A percentile compares a stretch with the other conserved stretches of the same genome.
Evolutionary conservation across 2,329 filamentous ascomycete genomes (phyloP).

Genomic region (Daldinia eschscholtzii): DNA sequence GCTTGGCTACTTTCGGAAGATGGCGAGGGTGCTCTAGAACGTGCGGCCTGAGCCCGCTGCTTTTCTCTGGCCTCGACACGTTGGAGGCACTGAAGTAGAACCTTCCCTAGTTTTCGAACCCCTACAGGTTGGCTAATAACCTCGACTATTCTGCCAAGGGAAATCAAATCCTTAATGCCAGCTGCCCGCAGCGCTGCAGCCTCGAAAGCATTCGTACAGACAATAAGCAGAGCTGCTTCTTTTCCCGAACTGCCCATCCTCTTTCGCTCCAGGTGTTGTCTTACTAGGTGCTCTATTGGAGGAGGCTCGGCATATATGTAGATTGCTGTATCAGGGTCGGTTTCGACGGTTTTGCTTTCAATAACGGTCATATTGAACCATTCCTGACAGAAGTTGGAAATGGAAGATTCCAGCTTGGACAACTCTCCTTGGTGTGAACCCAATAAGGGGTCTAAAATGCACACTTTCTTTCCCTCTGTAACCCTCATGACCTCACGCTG

Average conservation of each 20-base stretch:
- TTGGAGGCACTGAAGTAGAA: constrained; percentile 39
- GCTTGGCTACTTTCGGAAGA: neutral
- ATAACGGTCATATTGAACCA: constrained; percentile 44
- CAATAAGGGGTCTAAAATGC: constrained; percentile 33
- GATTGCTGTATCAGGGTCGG: constrained; percentile 35
- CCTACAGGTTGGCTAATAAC: constrained; percentile 46
- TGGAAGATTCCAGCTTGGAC: constrained; percentile 37
- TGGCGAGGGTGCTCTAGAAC: constrained; percentile 26
- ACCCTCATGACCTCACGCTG: constrained; percentile 50
- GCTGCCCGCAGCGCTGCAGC: constrained; percentile 43
- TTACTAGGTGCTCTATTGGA: constrained; percentile 40
- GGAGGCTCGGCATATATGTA: constrained; percentile 46
- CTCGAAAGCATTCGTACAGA: constrained; percentile 46
- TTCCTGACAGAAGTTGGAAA: constrained; percentile 34
- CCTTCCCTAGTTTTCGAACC: constrained; percentile 44
- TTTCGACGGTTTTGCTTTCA: constrained; percentile 22
- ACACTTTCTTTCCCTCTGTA: constrained; percentile 34
- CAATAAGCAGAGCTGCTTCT: constrained; percentile 42
- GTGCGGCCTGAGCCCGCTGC: neutral
- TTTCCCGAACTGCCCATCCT: constrained; percentile 25
- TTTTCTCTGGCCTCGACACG: constrained; percentile 26
- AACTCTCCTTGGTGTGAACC: constrained; percentile 9
- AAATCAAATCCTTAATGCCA: constrained; percentile 37
- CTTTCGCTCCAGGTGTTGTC: constrained; percentile 31
- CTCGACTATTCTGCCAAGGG: constrained; percentile 43